Conservation (phyloP, 805 yeast genomes). For the Cyberlindnera veronae region DNA sequence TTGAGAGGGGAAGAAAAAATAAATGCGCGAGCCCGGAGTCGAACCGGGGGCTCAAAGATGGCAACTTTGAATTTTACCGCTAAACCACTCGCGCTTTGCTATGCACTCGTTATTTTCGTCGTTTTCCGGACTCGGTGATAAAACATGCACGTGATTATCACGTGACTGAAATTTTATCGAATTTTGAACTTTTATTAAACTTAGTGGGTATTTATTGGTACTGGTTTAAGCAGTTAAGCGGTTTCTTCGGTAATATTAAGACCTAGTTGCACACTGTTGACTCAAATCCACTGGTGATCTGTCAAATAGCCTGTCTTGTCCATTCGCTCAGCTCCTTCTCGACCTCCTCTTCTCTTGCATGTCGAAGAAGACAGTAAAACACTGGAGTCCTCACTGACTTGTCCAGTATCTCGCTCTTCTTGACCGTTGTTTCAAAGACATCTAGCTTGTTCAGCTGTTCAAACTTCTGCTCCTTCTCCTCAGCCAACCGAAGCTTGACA, state of each 20-base stretch:
- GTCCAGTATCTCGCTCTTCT: conserved; percentile 20
- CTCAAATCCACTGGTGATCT: too few species aligned
- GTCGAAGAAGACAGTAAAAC: conserved; percentile 19
- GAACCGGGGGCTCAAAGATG: conserved; percentile 60
- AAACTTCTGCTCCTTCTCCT: conserved; percentile 2
- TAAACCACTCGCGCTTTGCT: conserved; percentile 47
- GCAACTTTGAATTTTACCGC: conserved; percentile 57
- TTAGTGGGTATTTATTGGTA: too few species aligned
- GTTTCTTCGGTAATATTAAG: too few species aligned
- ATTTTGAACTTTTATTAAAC: too few species aligned
- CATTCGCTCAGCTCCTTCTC: conserved; percentile 15
- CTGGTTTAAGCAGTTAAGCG: too few species aligned
- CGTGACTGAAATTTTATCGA: too few species aligned
- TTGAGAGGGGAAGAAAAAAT: too few species aligned
- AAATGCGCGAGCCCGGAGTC: conserved; percentile 55
- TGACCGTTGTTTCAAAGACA: conserved; percentile 15
- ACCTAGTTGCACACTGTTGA: too few species aligned
- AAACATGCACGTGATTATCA: too few species aligned
- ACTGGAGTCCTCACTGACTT: conserved; percentile 22
- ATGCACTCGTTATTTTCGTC: too few species aligned
- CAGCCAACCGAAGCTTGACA: conserved; percentile 16
- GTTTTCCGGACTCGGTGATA: too few species aligned
- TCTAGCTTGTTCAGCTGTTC: conserved; percentile 26
- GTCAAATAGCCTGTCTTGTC: conserved; percentile 18
- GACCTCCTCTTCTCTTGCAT: background rate